These are phyloP conservation scores for Phytophthora chlamydospora DNA, from an alignment of 352 stramenopile species.

Conservation along the genomic window DNA sequence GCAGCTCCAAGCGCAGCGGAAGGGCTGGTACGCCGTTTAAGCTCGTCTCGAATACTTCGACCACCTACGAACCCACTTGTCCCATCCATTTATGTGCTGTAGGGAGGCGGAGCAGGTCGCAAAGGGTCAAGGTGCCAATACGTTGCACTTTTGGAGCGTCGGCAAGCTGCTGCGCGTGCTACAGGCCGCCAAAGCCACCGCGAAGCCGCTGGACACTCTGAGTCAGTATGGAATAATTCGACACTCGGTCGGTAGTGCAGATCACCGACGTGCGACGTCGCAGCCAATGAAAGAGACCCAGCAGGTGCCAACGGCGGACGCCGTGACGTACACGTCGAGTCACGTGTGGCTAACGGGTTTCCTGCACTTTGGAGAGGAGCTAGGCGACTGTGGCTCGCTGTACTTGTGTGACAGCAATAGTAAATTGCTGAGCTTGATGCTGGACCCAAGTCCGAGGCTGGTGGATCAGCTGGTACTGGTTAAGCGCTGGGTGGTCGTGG, in stretches of 20 bases:
- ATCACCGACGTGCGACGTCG: constrained; percentile 7
- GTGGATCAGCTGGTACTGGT: constrained; percentile 64
- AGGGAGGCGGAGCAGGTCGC: constrained; percentile 25
- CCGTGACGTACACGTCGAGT: constrained; percentile 42
- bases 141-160: constrained; percentile 32
- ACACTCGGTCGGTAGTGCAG: constrained; percentile 10
- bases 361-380: constrained; percentile 39
- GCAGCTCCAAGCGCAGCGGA: constrained; percentile 22
- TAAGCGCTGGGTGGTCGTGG: constrained; percentile 62
- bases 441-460: constrained; percentile 39
- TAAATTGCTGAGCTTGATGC: constrained; percentile 41
- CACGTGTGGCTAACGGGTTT: constrained; percentile 57
- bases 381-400: constrained; percentile 22
- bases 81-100: background rate
- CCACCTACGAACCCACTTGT: background rate
- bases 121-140: background rate
- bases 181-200: constrained; percentile 7
- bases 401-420: constrained; percentile 46
- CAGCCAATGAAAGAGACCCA: constrained; percentile 2
- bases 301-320: constrained; percentile 5
- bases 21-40: constrained; percentile 20
- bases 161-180: constrained; percentile 37
- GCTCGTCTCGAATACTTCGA: background rate
- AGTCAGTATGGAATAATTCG: constrained; percentile 19
- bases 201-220: constrained; percentile 12